Evolutionary conservation across 2,329 filamentous ascomycete genomes (phyloP).

Genomic region (Lachnellula hyalina): DNA sequence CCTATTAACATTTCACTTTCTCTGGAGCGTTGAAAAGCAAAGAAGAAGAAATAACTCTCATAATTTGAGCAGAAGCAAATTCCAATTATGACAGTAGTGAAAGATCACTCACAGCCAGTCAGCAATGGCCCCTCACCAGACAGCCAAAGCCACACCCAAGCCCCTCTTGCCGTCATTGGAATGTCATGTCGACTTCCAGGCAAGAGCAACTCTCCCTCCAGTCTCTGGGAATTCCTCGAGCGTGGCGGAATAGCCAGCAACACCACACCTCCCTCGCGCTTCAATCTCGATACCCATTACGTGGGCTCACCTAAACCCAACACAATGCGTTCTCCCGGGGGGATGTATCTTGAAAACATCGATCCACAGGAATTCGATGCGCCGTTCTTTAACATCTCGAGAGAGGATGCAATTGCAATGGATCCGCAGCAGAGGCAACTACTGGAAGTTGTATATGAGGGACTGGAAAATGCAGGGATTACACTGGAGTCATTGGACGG

Average conservation of each 20-base stretch:
- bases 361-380: slow-evolving; percentile 35
- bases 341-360: slow-evolving; percentile 46
- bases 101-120: too few relatives aligned
- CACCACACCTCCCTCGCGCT: slow-evolving; percentile 56
- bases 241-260: slow-evolving; percentile 67
- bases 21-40: too few relatives aligned
- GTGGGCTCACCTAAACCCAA: slow-evolving; percentile 61
- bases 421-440: slow-evolving; percentile 36
- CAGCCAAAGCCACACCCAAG: slow-evolving; percentile 9
- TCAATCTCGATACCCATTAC: slow-evolving; percentile 64
- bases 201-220: slow-evolving; percentile 27
- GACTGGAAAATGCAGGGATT: slow-evolving; percentile 36
- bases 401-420: slow-evolving; percentile 33
- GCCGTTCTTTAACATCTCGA: slow-evolving; percentile 36
- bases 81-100: too few relatives aligned
- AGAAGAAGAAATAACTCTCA: too few relatives aligned
- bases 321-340: slow-evolving; percentile 67
- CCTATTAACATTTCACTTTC: too few relatives aligned
- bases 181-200: slow-evolving; percentile 36
- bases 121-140: too few relatives aligned
- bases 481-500: slow-evolving; percentile 12
- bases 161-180: slow-evolving; percentile 37
- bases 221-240: slow-evolving; percentile 43
- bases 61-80: too few relatives aligned
- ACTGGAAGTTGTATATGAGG: slow-evolving; percentile 60